These are phyloP conservation scores for Rhamnella rubrinervis DNA, from an alignment of 331 rosid species.

Conservation along the genomic window DNA sequence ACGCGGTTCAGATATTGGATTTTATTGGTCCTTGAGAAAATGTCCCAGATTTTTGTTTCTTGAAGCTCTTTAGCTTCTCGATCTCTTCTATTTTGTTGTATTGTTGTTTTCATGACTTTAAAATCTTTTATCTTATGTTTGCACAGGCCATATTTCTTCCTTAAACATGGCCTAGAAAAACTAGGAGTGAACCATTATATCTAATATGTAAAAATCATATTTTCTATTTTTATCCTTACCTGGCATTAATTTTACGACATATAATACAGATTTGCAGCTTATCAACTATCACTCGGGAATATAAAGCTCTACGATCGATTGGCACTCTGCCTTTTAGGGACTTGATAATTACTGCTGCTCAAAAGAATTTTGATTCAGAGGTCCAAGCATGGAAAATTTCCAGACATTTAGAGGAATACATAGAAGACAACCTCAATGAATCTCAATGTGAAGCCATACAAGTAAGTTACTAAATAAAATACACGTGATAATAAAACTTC, in stretches of 20 bases:
- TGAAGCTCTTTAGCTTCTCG: not conserved
- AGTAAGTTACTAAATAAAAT: conserved; percentile 35
- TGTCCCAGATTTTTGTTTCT: too few relatives aligned
- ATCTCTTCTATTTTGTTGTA: not conserved
- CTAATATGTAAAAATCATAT: not conserved
- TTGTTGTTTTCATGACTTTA: not conserved
- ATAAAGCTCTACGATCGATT: conserved; percentile 64
- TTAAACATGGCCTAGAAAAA: not conserved
- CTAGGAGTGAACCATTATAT: not conserved
- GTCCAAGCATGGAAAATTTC: conserved; percentile 76
- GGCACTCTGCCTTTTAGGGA: conserved; percentile 71
- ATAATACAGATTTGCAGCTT: conserved; percentile 80
- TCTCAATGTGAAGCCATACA: conserved; percentile 81
- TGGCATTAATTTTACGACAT: conserved; percentile 10
- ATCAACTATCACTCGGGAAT: conserved; percentile 87
- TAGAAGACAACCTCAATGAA: conserved; percentile 66
- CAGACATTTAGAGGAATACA: conserved; percentile 53
- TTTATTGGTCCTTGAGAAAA: too few relatives aligned
- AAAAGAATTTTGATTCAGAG: conserved; percentile 39
- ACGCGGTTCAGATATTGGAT: too few relatives aligned
- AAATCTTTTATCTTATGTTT: not conserved
- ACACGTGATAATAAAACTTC: conserved; percentile 7
- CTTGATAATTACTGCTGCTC: conserved; percentile 62
- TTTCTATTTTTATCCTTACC: conserved; percentile 11
- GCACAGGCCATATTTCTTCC: not conserved